Evolutionary conservation across 257 asterid species (phyloP).

Genomic region (Craterostigma plantagineum): DNA sequence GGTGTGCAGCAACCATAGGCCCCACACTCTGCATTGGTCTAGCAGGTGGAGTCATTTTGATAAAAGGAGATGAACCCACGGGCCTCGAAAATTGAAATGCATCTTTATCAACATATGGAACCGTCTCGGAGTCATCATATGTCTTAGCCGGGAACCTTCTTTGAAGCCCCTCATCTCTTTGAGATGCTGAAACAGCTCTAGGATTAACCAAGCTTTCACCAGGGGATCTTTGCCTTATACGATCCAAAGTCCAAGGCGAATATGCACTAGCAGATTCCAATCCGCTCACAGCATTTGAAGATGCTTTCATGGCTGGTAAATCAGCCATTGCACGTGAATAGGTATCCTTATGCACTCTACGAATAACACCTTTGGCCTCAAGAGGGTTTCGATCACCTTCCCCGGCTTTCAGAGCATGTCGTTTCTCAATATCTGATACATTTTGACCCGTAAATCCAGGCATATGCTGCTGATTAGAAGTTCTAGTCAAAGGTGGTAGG

Average conservation of each 20-base stretch:
- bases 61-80: constrained; percentile 20
- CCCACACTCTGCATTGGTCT: constrained; percentile 28
- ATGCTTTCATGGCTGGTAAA: constrained; percentile 18
- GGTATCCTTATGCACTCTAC: constrained; percentile 23
- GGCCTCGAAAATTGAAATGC: constrained; percentile 38
- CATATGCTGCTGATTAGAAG: constrained; percentile 12
- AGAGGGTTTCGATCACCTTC: constrained; percentile 18
- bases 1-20: constrained; percentile 26
- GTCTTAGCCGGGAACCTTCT: constrained; percentile 26
- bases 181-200: background rate
- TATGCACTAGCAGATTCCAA: constrained; percentile 26
- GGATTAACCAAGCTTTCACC: background rate
- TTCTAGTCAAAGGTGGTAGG: constrained; percentile 16
- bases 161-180: constrained; percentile 21
- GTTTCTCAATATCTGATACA: constrained; percentile 21
- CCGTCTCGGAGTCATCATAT: constrained; percentile 38
- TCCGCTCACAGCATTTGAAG: constrained; percentile 20
- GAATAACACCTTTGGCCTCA: constrained; percentile 25
- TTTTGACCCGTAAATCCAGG: constrained; percentile 15
- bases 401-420: constrained; percentile 14
- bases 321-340: constrained; percentile 13
- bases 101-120: constrained; percentile 22
- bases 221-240: constrained; percentile 35
- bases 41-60: constrained; percentile 31
- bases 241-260: constrained; percentile 73